Conservation (phyloP, 768 basidiomycete genomes). For the Mycena epipterygia region DNA sequence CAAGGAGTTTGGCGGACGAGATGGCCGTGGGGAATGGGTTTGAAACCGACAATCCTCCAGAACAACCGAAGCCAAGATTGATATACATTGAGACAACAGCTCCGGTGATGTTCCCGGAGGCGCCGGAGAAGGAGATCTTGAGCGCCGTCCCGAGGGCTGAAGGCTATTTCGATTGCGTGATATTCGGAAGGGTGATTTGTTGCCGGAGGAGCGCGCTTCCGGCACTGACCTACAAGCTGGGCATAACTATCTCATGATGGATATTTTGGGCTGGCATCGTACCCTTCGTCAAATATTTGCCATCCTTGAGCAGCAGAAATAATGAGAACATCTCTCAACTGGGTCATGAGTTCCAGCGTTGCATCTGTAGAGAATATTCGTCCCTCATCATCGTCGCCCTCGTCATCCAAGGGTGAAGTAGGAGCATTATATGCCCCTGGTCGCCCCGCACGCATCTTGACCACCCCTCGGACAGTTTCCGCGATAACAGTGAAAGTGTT, state of each 20-base stretch:
- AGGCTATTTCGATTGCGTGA: constrained; percentile 55
- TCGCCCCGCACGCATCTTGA: constrained; percentile 51
- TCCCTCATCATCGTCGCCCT: constrained; percentile 63
- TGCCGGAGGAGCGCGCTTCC: constrained; percentile 26
- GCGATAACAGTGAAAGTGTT: constrained; percentile 57
- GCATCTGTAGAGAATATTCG: constrained; percentile 71
- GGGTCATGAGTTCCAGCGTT: constrained; percentile 73
- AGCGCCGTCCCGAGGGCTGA: constrained; percentile 57
- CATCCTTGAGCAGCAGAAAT: constrained; percentile 70
- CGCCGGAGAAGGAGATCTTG: constrained; percentile 66
- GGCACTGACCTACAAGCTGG: constrained; percentile 14
- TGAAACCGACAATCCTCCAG: constrained; percentile 81
- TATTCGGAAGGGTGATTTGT: constrained; percentile 37
- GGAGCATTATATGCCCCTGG: constrained; percentile 38
- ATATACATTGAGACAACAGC: constrained; percentile 71
- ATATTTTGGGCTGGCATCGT: constrained; percentile 24
- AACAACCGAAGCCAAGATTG: constrained; percentile 73
- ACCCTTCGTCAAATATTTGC: constrained; percentile 75
- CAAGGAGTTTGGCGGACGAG: constrained; percentile 80
- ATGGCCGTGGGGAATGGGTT: constrained; percentile 69
- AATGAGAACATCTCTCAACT: constrained; percentile 71
- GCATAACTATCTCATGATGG: background rate
- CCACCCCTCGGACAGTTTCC: constrained; percentile 59
- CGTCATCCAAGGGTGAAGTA: constrained; percentile 50
- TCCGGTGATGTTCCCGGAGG: constrained; percentile 57